Percentiles rank a stretch among this genome's conserved stretches.
Conservation (phyloP, 2,329 filamentous ascomycete genomes). For the Penicillium sp. region DNA sequence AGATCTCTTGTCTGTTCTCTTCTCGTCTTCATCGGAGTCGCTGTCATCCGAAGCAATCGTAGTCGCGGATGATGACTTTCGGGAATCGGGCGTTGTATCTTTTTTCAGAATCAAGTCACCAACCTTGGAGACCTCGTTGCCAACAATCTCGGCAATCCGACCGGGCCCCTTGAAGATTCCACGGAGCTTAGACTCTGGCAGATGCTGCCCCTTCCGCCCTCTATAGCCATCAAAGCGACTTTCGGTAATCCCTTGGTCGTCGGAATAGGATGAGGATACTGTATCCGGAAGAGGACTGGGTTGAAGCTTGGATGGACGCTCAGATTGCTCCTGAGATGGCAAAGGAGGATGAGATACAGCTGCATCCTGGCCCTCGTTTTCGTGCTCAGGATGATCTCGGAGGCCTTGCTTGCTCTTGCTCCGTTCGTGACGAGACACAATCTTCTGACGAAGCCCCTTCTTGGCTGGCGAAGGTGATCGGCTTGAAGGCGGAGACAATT, state of each 20-base stretch:
- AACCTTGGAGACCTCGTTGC: slow-evolving; percentile 63
- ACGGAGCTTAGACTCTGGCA: slow-evolving; percentile 62
- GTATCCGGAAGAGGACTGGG: slow-evolving; percentile 32
- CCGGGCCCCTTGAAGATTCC: slow-evolving; percentile 74
- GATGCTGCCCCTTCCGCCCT: slow-evolving; percentile 29
- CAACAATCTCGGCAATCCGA: slow-evolving; percentile 71
- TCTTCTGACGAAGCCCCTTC: slow-evolving; percentile 52
- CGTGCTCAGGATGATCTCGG: slow-evolving; percentile 35
- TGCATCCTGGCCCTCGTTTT: slow-evolving; percentile 23
- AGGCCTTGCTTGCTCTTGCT: slow-evolving; percentile 41
- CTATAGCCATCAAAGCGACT: slow-evolving; percentile 28
- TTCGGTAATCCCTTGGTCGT: slow-evolving; percentile 24
- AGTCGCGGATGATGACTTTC: slow-evolving; percentile 47
- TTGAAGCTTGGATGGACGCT: slow-evolving; percentile 26
- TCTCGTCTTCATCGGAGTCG: slow-evolving; percentile 48
- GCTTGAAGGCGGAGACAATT: slow-evolving; percentile 65
- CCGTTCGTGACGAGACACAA: slow-evolving; percentile 41
- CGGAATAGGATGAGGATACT: slow-evolving; percentile 25
- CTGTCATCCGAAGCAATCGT: slow-evolving; percentile 50
- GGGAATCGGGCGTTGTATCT: slow-evolving; percentile 50
- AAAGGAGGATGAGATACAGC: slow-evolving; percentile 17
- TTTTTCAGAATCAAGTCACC: slow-evolving; percentile 63
- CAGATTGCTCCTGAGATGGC: slow-evolving; percentile 15
- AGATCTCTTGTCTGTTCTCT: slow-evolving; percentile 33
- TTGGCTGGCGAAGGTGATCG: slow-evolving; percentile 65